Evolutionary conservation across 2,329 filamentous ascomycete genomes (phyloP).

Genomic region (Hymenoscyphus linearis): DNA sequence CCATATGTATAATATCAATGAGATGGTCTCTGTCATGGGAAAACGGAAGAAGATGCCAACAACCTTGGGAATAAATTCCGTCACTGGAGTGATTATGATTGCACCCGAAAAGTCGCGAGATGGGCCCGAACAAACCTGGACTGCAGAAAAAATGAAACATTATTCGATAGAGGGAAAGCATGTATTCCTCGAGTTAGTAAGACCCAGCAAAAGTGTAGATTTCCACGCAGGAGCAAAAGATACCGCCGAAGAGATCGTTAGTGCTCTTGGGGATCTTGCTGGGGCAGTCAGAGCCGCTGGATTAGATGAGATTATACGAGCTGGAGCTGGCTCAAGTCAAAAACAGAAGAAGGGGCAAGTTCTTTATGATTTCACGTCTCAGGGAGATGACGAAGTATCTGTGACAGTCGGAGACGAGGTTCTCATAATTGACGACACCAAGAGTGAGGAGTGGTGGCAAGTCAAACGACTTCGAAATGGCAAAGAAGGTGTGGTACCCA

Average conservation of each 20-base stretch:
- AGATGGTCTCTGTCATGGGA: conserved; percentile 95
- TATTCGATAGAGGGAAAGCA: conserved; percentile 98
- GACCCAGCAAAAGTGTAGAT: conserved; percentile 90
- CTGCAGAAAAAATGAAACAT: conserved; percentile 89
- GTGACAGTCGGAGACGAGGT: conserved; percentile 89
- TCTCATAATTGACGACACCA: conserved; percentile 78
- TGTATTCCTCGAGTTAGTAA: conserved; percentile 88
- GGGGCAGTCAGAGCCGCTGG: conserved; percentile 80
- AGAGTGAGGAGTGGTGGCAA: conserved; percentile 98
- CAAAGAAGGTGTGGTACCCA: conserved; percentile 92
- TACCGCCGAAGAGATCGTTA: conserved; percentile 89
- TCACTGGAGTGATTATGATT: conserved; percentile 83
- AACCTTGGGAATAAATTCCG: conserved; percentile 88
- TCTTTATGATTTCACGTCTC: conserved; percentile 93
- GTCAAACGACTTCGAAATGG: conserved; percentile 85
- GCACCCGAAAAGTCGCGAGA: conserved; percentile 80
- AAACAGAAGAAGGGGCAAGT: conserved; percentile 78
- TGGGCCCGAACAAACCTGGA: conserved; percentile 86
- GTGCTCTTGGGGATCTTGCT: conserved; percentile 80
- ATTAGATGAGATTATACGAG: conserved; percentile 78
- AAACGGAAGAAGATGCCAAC: conserved; percentile 98
- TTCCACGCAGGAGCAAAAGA: conserved; percentile 97
- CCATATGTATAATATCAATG: conserved; percentile 93
- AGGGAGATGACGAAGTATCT: conserved; percentile 93
- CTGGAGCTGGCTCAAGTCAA: conserved; percentile 68